Conservation (phyloP, 331 rosid genomes). For the Malus hybrid region DNA sequence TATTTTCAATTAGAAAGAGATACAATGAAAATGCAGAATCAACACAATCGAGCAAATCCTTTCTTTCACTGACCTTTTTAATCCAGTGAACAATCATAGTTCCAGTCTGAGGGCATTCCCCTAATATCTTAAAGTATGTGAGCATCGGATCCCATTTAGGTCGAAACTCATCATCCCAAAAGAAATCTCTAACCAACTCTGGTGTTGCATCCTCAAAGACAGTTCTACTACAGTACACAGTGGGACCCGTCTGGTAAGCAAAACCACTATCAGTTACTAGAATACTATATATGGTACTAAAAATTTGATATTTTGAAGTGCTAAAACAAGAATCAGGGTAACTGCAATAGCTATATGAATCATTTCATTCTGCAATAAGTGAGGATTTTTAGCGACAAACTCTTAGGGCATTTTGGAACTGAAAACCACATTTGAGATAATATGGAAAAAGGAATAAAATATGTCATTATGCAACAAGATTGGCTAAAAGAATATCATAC, state of each 20-base stretch:
- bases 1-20: background rate
- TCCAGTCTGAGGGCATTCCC: constrained; percentile 75
- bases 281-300: background rate
- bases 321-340: background rate
- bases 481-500: background rate
- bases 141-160: constrained; percentile 97
- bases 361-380: background rate
- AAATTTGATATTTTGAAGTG: constrained; percentile 1
- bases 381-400: background rate
- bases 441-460: background rate
- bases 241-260: constrained; percentile 69
- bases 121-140: constrained; percentile 56
- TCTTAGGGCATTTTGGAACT: background rate
- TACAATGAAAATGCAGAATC: background rate
- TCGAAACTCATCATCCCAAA: constrained; percentile 98
- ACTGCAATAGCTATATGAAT: background rate
- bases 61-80: constrained; percentile 65
- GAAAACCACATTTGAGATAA: background rate
- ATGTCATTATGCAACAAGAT: background rate
- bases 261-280: constrained; percentile 27
- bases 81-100: constrained; percentile 82
- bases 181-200: constrained; percentile 95
- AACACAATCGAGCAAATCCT: background rate
- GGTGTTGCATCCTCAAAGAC: constrained; percentile 91
- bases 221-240: constrained; percentile 81